phyloP scores from a whole-genome alignment of 108 stramenopile species.

The Fragilariopsis cylindrus region DNA sequence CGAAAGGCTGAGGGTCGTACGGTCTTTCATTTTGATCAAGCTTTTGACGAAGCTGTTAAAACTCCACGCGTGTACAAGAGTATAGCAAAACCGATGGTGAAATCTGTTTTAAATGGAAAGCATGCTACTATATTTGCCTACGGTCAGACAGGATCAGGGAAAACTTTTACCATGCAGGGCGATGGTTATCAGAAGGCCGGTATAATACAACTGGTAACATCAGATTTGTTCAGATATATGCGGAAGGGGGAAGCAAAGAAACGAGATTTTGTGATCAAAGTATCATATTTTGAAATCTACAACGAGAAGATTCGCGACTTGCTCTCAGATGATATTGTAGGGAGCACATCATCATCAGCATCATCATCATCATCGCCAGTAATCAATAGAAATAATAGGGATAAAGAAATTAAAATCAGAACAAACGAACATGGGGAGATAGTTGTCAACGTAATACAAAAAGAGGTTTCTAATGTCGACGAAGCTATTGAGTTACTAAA shows the following conservation, averaged over 20 bases:
- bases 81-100: constrained; percentile 67
- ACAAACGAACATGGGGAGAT: constrained; percentile 80
- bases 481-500: constrained; percentile 60
- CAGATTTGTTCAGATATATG: constrained; percentile 59
- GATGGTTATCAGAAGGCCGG: constrained; percentile 79
- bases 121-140: constrained; percentile 87
- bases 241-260: constrained; percentile 14
- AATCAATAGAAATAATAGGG: neutral
- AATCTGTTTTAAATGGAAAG: constrained; percentile 74
- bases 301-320: constrained; percentile 97
- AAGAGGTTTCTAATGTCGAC: constrained; percentile 55
- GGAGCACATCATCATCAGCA: constrained; percentile 13
- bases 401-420: constrained; percentile 48
- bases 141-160: constrained; percentile 68
- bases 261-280: constrained; percentile 36
- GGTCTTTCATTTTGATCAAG: constrained; percentile 77
- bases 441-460: constrained; percentile 83
- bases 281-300: constrained; percentile 96
- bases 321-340: constrained; percentile 48
- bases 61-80: constrained; percentile 78
- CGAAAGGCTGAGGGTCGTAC: constrained; percentile 32
- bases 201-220: constrained; percentile 56
- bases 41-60: constrained; percentile 65
- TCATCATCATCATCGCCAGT: neutral
- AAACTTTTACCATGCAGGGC: constrained; percentile 78